Percentiles rank a stretch among this genome's conserved stretches.
Conservation (phyloP, 2,329 filamentous ascomycete species). For the Fusarium sp. region DNA sequence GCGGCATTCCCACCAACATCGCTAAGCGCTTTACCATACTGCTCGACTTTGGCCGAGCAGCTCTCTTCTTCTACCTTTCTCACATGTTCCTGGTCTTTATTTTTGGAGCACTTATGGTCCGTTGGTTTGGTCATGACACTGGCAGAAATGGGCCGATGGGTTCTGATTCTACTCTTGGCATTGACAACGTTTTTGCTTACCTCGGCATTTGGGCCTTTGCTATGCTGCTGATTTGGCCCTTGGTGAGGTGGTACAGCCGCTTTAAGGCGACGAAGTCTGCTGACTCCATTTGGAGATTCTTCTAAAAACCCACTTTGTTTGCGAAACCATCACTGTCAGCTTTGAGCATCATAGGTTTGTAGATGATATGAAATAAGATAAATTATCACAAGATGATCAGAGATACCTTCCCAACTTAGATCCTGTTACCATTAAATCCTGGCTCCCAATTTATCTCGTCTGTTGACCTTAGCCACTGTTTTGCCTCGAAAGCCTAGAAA, state of each 20-base stretch:
- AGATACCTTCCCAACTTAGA: too few species aligned
- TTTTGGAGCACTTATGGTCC: slow-evolving; percentile 45
- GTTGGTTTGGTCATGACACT: slow-evolving; percentile 54
- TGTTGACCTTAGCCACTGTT: too few species aligned
- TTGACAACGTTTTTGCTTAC: slow-evolving; percentile 56
- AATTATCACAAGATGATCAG: too few species aligned
- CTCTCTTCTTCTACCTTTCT: slow-evolving; percentile 61
- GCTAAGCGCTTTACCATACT: slow-evolving; percentile 53
- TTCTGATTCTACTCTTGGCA: slow-evolving; percentile 47
- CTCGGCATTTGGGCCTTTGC: slow-evolving; percentile 54
- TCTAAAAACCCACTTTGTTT: slow-evolving; percentile 46
- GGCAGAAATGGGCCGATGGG: slow-evolving; percentile 46
- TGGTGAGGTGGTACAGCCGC: slow-evolving; percentile 57
- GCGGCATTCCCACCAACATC: slow-evolving; percentile 50
- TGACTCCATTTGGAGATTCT: slow-evolving; percentile 63
- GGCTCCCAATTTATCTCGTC: too few species aligned
- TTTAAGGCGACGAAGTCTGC: slow-evolving; percentile 59
- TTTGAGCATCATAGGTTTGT: neutral
- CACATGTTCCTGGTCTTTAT: slow-evolving; percentile 55
- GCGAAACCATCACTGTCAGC: neutral
- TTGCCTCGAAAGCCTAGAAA: too few species aligned
- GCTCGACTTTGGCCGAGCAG: slow-evolving; percentile 60
- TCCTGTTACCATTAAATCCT: too few species aligned
- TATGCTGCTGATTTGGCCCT: slow-evolving; percentile 57
- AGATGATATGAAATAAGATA: neutral